Evolutionary conservation across 169 alveolate species (phyloP).

Genomic region (Ichthyophthirius multifiliis): DNA sequence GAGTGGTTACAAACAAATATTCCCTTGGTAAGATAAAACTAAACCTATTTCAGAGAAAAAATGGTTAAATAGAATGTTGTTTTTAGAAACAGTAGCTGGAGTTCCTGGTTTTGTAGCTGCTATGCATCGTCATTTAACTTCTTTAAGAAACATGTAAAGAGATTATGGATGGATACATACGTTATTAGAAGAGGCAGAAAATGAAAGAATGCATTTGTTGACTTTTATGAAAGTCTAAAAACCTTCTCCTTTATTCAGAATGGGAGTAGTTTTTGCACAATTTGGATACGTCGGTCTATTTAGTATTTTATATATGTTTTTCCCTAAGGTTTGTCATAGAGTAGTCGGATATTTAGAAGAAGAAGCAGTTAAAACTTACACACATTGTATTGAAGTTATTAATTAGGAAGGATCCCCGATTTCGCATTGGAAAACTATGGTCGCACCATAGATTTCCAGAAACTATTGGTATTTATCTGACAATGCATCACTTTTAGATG

Average conservation of each 20-base stretch:
- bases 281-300: constrained; percentile 57
- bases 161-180: constrained; percentile 77
- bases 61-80: constrained; percentile 57
- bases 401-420: constrained; percentile 35
- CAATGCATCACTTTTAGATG: constrained; percentile 64
- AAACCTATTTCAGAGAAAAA: constrained; percentile 31
- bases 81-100: constrained; percentile 69
- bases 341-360: constrained; percentile 76
- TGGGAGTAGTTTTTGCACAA: constrained; percentile 57
- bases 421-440: constrained; percentile 11
- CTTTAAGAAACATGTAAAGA: constrained; percentile 56
- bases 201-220: constrained; percentile 70
- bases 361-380: constrained; percentile 73
- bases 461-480: constrained; percentile 57
- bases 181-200: constrained; percentile 74
- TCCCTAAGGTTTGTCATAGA: constrained; percentile 71
- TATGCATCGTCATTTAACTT: constrained; percentile 54
- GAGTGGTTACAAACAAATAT: constrained; percentile 43
- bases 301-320: constrained; percentile 48
- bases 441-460: constrained; percentile 49
- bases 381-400: constrained; percentile 46
- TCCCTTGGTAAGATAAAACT: constrained; percentile 46
- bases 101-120: constrained; percentile 75
- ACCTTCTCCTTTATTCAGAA: constrained; percentile 45
- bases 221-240: constrained; percentile 48